Conservation (phyloP, 805 yeast genomes). For the Teunomyces pallodes region DNA sequence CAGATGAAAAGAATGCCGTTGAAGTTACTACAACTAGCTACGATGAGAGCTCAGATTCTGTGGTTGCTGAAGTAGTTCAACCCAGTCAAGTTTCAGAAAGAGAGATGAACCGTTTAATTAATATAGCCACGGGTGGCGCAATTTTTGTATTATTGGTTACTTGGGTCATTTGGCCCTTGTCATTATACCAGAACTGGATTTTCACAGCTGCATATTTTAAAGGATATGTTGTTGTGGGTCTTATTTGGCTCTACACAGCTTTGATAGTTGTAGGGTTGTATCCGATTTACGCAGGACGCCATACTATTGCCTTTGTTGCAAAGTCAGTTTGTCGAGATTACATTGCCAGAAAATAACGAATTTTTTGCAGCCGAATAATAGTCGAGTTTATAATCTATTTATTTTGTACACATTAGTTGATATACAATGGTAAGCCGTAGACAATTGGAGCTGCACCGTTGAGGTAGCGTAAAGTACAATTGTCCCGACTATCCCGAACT, state of each 20-base stretch:
- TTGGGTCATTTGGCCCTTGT: conserved; percentile 43
- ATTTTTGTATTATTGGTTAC: conserved; percentile 28
- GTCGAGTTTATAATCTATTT: not conserved
- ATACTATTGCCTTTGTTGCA: conserved; percentile 21
- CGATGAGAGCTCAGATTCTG: not conserved
- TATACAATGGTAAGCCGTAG: conserved; percentile 74
- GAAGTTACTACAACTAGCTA: not conserved
- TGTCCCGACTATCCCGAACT: conserved; percentile 57
- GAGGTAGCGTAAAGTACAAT: conserved; percentile 66
- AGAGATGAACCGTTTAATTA: conserved; percentile 14
- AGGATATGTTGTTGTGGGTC: conserved; percentile 37
- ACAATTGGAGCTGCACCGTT: conserved; percentile 94
- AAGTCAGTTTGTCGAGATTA: conserved; percentile 19
- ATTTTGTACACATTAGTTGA: not conserved
- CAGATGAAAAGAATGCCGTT: not conserved
- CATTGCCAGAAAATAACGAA: not conserved
- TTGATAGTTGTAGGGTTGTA: conserved; percentile 30
- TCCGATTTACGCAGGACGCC: conserved; percentile 35
- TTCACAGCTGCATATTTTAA: conserved; percentile 35
- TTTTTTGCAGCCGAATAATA: not conserved
- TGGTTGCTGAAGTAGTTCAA: not conserved
- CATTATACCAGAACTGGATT: conserved; percentile 41
- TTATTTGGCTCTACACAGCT: conserved; percentile 40
- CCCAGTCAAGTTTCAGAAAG: not conserved
- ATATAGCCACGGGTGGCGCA: conserved; percentile 24